These are phyloP conservation scores for Pythium aphanidermatum DNA, from an alignment of 352 stramenopile species.

Conservation along the genomic window DNA sequence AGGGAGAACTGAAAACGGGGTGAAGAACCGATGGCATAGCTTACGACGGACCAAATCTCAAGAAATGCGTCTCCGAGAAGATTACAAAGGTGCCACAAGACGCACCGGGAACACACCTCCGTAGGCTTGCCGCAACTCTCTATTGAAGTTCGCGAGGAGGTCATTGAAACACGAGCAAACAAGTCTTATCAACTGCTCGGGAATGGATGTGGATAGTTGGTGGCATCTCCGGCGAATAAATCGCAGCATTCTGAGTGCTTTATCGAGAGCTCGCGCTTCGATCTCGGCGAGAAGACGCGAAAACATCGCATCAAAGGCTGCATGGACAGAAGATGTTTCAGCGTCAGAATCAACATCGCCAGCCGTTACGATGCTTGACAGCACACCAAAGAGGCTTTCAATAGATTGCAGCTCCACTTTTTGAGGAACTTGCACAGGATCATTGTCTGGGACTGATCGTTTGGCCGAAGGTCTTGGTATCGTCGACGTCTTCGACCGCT, in stretches of 20 bases:
- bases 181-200: background rate
- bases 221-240: slow-evolving; percentile 62
- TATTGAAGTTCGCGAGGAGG: slow-evolving; percentile 53
- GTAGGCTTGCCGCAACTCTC: slow-evolving; percentile 43
- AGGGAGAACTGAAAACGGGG: slow-evolving; percentile 45
- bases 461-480: background rate
- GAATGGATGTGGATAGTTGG: background rate
- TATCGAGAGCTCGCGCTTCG: slow-evolving; percentile 47
- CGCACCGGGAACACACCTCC: slow-evolving; percentile 30
- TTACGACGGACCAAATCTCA: slow-evolving; percentile 7
- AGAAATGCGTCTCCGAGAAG: background rate
- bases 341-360: background rate
- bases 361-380: slow-evolving; percentile 12
- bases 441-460: background rate
- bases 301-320: slow-evolving; percentile 68
- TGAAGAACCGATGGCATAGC: slow-evolving; percentile 68
- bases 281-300: slow-evolving; percentile 67
- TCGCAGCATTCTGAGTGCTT: slow-evolving; percentile 59
- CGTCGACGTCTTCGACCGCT: slow-evolving; percentile 26
- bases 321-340: background rate
- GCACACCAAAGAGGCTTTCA: slow-evolving; percentile 37
- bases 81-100: slow-evolving; percentile 39
- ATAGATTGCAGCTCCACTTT: slow-evolving; percentile 31
- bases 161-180: slow-evolving; percentile 43
- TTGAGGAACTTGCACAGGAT: background rate